Base-by-base conservation (phyloP, 768 basidiomycete species). In the Peribolospora baueri region DNA sequence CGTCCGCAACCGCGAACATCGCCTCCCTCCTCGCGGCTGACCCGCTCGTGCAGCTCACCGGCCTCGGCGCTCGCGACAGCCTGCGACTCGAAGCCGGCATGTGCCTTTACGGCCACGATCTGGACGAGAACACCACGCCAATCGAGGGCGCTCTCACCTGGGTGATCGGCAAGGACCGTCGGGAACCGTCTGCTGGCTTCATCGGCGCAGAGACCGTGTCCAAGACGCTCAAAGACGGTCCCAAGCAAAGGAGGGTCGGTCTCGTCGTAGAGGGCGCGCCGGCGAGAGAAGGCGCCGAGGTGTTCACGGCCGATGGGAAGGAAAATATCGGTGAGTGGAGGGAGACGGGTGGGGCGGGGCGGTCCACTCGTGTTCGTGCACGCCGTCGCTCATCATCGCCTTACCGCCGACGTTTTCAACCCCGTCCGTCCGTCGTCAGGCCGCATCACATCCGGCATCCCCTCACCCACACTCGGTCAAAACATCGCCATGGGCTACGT, bases 401-500 rank as follows among this genome's bases (percentile, higher is more conserved):
- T 25, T 40, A 9, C 50, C 13, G 54, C 25, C 37, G 40, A 46
- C 42, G 37, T 54, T 9, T 47, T 47, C 9, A 43, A 51, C 14
- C 53, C 54, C 3, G 38, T 65, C 77, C 25, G 25, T 25, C 25
- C 25, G 25, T 25, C 25, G 25, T 25, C 25, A 25, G 85, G 86
- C 42, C 65, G 68, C 9, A 76, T 97, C 49, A 98, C 90, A 0
- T 95, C 88, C 0, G 93, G 91, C 49, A 93, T 97, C 58, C 93
- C 93, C 10, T 87, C 87, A 0, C 91, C 90, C 0, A 81, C 85
- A 1, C 71, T 87, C 3, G 77, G 76, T 1, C 80, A 81, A 66
- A 95, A 98, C 67, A 85, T 97, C 61, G 86, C 90, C 0, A 97
- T 97, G 91, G 91, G 79, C 0, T 97, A 97, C 62, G 74, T 95